phyloP scores from a whole-genome alignment of 2,329 filamentous ascomycete species.

The Xylaria hypoxylon region DNA sequence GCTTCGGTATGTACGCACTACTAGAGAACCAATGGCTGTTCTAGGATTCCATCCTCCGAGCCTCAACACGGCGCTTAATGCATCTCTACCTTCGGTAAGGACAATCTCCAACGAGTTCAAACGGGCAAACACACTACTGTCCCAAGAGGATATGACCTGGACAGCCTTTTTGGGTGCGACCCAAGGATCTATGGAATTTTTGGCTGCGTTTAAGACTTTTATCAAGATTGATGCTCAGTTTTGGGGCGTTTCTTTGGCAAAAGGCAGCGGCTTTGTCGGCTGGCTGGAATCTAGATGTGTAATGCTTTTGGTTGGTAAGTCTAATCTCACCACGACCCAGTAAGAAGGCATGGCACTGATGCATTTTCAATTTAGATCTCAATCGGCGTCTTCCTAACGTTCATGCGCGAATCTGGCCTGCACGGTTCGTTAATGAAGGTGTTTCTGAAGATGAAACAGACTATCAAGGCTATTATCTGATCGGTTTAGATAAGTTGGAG shows the following conservation, averaged over 20 bases:
- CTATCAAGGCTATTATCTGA: constrained; percentile 71
- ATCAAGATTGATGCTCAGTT: constrained; percentile 72
- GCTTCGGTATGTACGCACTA: constrained; percentile 65
- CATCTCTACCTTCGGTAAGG: constrained; percentile 64
- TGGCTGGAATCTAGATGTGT: constrained; percentile 74
- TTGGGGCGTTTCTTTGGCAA: constrained; percentile 69
- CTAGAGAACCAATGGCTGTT: constrained; percentile 71
- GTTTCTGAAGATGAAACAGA: constrained; percentile 54
- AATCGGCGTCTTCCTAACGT: constrained; percentile 63
- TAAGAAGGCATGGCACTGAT: constrained; percentile 12
- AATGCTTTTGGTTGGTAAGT: constrained; percentile 67
- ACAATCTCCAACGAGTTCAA: constrained; percentile 64
- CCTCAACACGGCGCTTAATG: constrained; percentile 68
- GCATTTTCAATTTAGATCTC: constrained; percentile 61
- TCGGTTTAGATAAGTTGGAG: constrained; percentile 63
- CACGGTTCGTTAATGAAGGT: constrained; percentile 62
- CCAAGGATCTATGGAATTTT: constrained; percentile 59
- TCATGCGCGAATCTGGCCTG: constrained; percentile 71
- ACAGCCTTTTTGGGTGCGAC: constrained; percentile 53
- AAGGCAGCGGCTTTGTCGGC: constrained; percentile 67
- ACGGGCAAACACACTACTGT: constrained; percentile 58
- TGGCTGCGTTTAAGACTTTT: constrained; percentile 65
- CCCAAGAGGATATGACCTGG: constrained; percentile 56
- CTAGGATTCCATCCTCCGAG: constrained; percentile 71
- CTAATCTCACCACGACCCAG: not conserved